Conservation (phyloP, 192 early-diverging fungal species). For the Funneliformis geosporum region DNA sequence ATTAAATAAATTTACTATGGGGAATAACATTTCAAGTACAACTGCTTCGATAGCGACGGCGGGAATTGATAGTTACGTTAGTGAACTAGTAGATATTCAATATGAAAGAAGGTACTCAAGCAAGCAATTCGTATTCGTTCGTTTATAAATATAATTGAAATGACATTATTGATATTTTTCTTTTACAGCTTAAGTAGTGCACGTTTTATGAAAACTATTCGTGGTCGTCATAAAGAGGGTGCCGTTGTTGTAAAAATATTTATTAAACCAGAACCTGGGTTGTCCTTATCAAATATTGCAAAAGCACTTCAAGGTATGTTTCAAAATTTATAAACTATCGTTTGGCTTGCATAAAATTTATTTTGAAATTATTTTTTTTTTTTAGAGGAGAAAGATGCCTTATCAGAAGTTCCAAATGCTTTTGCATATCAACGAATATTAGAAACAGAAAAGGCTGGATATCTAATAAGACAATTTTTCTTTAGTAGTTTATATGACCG, state of each 20-base stretch:
- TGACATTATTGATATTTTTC: neutral
- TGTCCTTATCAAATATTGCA: conserved; percentile 56
- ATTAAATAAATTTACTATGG: conserved; percentile 47
- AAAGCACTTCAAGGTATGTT: conserved; percentile 58
- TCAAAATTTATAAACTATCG: neutral
- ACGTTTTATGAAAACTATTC: conserved; percentile 94
- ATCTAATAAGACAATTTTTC: conserved; percentile 85
- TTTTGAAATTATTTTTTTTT: neutral
- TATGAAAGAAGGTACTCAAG: conserved; percentile 67
- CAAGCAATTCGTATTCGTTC: neutral
- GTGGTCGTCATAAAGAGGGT: conserved; percentile 78
- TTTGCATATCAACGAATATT: conserved; percentile 77
- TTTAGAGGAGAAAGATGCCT: conserved; percentile 63
- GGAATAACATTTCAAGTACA: conserved; percentile 70
- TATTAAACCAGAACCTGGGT: conserved; percentile 75
- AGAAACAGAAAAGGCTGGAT: conserved; percentile 90
- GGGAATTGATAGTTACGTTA: conserved; percentile 74
- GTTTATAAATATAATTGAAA: neutral
- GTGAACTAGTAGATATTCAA: conserved; percentile 66
- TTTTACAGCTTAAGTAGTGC: conserved; percentile 76
- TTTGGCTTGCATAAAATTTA: neutral
- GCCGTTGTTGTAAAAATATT: conserved; percentile 91
- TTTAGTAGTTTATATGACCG: conserved; percentile 96
- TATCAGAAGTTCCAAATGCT: conserved; percentile 73
- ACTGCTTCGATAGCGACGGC: conserved; percentile 61